Conservation (phyloP, 2,329 filamentous ascomycete species). For the Acarospora socialis region DNA sequence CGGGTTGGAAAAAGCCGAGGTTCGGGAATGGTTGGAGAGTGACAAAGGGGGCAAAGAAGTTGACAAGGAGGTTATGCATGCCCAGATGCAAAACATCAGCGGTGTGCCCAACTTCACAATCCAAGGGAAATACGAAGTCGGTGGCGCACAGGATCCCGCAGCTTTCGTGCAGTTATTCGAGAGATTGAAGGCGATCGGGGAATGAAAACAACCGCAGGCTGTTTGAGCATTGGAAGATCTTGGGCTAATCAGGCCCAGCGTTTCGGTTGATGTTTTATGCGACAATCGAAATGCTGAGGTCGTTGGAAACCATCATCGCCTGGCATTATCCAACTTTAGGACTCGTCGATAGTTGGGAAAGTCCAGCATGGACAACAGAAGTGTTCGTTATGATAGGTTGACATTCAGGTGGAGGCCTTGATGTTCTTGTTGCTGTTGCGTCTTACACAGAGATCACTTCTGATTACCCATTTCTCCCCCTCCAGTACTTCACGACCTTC, state of each 20-base stretch:
- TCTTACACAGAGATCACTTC: slow-evolving; percentile 64
- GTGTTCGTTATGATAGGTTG: too few relatives aligned
- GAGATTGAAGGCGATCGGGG: slow-evolving; percentile 36
- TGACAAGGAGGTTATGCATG: slow-evolving; percentile 40
- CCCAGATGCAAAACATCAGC: slow-evolving; percentile 39
- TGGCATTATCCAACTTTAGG: too few relatives aligned
- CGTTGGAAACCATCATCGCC: too few relatives aligned
- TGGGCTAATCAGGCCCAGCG: too few relatives aligned
- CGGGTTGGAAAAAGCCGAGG: slow-evolving; percentile 39
- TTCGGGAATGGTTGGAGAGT: slow-evolving; percentile 39
- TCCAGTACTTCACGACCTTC: slow-evolving; percentile 65
- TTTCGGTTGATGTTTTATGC: too few relatives aligned
- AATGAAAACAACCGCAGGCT: too few relatives aligned
- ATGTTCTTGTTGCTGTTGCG: neutral
- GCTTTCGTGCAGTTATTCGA: slow-evolving; percentile 54
- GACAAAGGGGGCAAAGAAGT: slow-evolving; percentile 44
- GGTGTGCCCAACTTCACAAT: slow-evolving; percentile 67
- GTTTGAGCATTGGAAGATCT: too few relatives aligned
- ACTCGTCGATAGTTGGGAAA: too few relatives aligned
- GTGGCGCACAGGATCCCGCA: slow-evolving; percentile 56
- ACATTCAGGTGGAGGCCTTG: too few relatives aligned
- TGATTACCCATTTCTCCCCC: slow-evolving; percentile 83
- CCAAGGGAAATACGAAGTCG: slow-evolving; percentile 51
- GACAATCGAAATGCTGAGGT: too few relatives aligned
- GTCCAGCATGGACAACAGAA: too few relatives aligned